A percentile compares a stretch with the other conserved stretches of the same genome.
Evolutionary conservation across 345 rosid genomes (phyloP).

Genomic region (Populus pruinosa): DNA sequence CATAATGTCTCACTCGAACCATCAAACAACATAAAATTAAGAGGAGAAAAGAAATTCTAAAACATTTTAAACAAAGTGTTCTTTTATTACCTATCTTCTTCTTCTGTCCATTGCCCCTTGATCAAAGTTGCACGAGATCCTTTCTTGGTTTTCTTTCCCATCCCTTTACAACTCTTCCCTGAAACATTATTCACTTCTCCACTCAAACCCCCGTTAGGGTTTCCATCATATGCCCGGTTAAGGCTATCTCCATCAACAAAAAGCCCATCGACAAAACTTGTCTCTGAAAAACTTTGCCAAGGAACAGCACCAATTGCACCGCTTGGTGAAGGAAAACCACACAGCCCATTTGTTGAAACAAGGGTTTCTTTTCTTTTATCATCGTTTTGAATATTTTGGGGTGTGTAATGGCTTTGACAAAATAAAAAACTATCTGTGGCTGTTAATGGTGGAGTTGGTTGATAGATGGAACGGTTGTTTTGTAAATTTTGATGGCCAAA

Average conservation of each 20-base stretch:
- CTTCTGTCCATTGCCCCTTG: conserved; percentile 97
- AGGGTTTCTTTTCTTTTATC: conserved; percentile 19
- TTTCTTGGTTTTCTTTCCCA: conserved; percentile 46
- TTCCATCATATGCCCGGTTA: conserved; percentile 25
- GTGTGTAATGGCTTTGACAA: conserved; percentile 38
- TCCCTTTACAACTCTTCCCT: conserved; percentile 21
- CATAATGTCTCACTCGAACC: neutral
- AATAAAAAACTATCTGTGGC: conserved; percentile 75
- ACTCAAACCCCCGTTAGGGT: conserved; percentile 25
- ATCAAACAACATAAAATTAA: neutral
- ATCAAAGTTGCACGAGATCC: conserved; percentile 46
- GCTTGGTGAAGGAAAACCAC: conserved; percentile 16
- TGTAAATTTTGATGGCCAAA: conserved; percentile 21
- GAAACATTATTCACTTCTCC: conserved; percentile 9
- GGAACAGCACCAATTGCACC: conserved; percentile 19
- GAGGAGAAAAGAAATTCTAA: no score
- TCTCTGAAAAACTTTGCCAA: conserved; percentile 33
- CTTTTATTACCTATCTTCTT: conserved; percentile 70
- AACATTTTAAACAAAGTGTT: neutral
- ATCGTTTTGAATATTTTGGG: conserved; percentile 23
- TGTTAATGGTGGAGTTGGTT: conserved; percentile 59
- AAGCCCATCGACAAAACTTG: conserved; percentile 32
- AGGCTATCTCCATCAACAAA: conserved; percentile 17
- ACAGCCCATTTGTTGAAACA: conserved; percentile 17
- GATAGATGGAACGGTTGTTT: conserved; percentile 15